phyloP scores from a whole-genome alignment of 2,329 filamentous ascomycete species.

The Colletotrichum incanum region DNA sequence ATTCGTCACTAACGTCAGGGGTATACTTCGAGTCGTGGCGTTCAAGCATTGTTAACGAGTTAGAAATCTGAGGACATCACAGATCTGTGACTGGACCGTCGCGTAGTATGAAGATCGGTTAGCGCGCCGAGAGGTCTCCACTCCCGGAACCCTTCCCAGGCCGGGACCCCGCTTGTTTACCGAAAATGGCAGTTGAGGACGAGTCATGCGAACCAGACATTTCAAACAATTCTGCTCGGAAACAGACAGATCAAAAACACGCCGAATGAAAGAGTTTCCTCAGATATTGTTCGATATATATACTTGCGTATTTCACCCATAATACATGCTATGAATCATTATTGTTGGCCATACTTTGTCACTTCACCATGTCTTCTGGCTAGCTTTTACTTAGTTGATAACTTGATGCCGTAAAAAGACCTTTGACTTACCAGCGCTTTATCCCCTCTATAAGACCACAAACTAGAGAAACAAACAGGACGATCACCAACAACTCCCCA shows the following conservation, averaged over 20 bases:
- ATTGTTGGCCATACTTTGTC: not conserved
- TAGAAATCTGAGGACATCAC: not conserved
- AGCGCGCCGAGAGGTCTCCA: not conserved
- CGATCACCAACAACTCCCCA: not conserved
- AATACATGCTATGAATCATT: not conserved
- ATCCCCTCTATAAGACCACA: not conserved
- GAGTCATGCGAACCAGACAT: not conserved
- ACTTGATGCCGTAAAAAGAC: not conserved
- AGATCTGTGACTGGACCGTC: not conserved
- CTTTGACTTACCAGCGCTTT: not conserved
- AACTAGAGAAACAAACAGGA: not conserved
- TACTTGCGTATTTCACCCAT: not conserved
- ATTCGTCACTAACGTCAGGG: not conserved
- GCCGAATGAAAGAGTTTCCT: no score
- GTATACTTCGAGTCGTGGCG: not conserved
- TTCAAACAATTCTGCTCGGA: no score
- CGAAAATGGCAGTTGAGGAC: not conserved
- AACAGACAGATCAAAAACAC: no score
- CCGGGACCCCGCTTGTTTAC: not conserved
- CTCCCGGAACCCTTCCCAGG: not conserved
- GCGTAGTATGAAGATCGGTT: not conserved
- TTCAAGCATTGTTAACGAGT: not conserved
- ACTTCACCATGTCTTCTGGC: not conserved
- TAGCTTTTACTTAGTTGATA: not conserved
- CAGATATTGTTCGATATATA: no score